Percentiles rank a stretch among this genome's conserved stretches.
Evolutionary conservation across 371 early-diverging fungal species (phyloP).

Genomic region (Apophysomyces elegans): DNA sequence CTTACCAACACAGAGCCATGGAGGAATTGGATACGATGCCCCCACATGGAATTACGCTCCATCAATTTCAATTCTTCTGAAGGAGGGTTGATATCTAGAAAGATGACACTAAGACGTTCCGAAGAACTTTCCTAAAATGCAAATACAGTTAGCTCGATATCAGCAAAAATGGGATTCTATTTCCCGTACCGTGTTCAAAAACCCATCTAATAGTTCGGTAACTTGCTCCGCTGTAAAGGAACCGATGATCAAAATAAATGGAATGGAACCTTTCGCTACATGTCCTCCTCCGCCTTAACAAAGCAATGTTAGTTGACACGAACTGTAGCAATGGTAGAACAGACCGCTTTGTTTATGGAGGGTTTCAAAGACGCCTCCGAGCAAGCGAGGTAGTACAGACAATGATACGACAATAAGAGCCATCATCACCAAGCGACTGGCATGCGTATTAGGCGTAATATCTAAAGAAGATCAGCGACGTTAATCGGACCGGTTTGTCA

Average conservation of each 20-base stretch:
- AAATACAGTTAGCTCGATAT: conserved; percentile 12
- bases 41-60: conserved; percentile 50
- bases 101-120: conserved; percentile 57
- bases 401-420: conserved; percentile 70
- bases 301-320: neutral
- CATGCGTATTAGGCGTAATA: conserved; percentile 66
- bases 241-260: conserved; percentile 69
- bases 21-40: conserved; percentile 43
- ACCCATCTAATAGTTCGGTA: conserved; percentile 62
- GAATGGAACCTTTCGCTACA: conserved; percentile 48
- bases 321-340: conserved; percentile 2
- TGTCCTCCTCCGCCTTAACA: conserved; percentile 47
- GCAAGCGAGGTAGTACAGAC: conserved; percentile 63
- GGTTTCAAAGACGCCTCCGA: conserved; percentile 62
- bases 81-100: conserved; percentile 58
- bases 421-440: conserved; percentile 70
- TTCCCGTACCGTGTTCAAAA: conserved; percentile 56
- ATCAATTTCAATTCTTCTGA: conserved; percentile 53
- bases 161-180: neutral
- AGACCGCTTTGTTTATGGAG: conserved; percentile 52
- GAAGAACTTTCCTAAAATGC: conserved; percentile 43
- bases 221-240: conserved; percentile 59
- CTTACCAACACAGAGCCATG: conserved; percentile 58
- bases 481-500: neutral
- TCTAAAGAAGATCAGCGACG: conserved; percentile 37